These are phyloP conservation scores for Xylaria acuta DNA, from an alignment of 495 filamentous ascomycete genomes.

Conservation along the genomic window DNA sequence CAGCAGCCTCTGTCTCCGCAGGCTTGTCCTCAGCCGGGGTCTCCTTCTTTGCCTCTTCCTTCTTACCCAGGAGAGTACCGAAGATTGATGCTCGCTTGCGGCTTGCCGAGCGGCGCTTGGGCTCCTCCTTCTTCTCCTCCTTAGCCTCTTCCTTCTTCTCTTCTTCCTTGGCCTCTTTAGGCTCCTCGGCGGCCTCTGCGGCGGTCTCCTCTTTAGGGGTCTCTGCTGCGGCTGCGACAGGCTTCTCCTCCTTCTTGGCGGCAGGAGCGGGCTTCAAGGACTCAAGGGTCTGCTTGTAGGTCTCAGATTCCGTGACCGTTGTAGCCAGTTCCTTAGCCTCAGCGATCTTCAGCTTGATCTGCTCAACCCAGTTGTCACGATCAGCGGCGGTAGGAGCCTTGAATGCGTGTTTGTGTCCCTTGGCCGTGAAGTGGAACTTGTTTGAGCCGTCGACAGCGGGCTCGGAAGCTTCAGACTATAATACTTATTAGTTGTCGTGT, in stretches of 20 bases:
- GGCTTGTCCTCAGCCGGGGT: constrained; percentile 56
- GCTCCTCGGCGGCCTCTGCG: constrained; percentile 52
- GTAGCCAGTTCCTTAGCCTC: constrained; percentile 79
- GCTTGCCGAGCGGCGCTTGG: constrained; percentile 75
- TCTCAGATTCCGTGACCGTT: constrained; percentile 70
- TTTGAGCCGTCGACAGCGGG: constrained; percentile 71
- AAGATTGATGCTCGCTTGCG: constrained; percentile 89
- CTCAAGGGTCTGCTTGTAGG: constrained; percentile 79
- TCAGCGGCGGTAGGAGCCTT: constrained; percentile 75
- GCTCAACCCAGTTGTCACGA: constrained; percentile 88
- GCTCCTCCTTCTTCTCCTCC: constrained; percentile 53
- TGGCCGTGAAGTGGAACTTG: constrained; percentile 84
- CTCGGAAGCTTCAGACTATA: constrained; percentile 82
- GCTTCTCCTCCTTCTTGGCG: constrained; percentile 32
- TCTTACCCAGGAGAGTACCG: constrained; percentile 74
- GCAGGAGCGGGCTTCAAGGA: constrained; percentile 65
- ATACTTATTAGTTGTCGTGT: constrained; percentile 29
- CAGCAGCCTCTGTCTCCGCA: constrained; percentile 42
- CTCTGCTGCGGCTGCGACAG: constrained; percentile 50
- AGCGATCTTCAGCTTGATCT: constrained; percentile 73
- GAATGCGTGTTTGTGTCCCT: constrained; percentile 89
- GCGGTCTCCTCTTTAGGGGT: constrained; percentile 58
- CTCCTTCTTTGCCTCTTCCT: constrained; percentile 71
- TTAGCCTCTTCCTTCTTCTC: constrained; percentile 48
- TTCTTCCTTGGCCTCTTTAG: constrained; percentile 51